A percentile compares a stretch with the other conserved stretches of the same genome.
Conservation (phyloP, 805 yeast species). For the Kockiozyma suomiensis region DNA sequence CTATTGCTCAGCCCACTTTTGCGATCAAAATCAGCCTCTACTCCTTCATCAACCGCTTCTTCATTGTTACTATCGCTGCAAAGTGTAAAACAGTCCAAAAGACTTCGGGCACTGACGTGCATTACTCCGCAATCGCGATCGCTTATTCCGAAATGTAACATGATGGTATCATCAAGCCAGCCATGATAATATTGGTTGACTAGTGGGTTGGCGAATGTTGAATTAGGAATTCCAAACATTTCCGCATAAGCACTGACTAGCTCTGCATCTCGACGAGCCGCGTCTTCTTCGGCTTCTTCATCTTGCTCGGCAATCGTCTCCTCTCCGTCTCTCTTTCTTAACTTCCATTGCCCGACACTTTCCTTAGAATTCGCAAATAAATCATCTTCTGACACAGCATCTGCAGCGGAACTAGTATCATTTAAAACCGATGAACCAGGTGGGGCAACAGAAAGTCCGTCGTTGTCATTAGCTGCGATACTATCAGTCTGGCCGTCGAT, state of each 20-base stretch:
- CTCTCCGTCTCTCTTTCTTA: neutral
- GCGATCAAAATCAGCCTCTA: too few species aligned
- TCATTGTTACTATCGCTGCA: neutral
- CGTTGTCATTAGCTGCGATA: too few species aligned
- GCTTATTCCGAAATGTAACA: slow-evolving; percentile 24
- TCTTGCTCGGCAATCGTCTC: neutral
- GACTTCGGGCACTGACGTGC: slow-evolving; percentile 20
- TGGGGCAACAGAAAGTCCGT: too few species aligned
- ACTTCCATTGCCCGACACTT: neutral
- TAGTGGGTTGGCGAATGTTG: neutral
- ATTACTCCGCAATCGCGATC: slow-evolving; percentile 17
- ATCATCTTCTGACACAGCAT: too few species aligned
- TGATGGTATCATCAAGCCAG: slow-evolving; percentile 28
- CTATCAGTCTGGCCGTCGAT: neutral
- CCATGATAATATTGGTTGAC: slow-evolving; percentile 29
- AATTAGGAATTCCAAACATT: neutral
- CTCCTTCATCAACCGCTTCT: too few species aligned
- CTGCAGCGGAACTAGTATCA: too few species aligned
- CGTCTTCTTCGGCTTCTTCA: neutral
- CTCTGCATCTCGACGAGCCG: neutral
- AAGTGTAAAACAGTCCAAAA: slow-evolving; percentile 17
- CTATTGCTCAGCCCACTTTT: too few species aligned
- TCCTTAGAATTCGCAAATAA: too few species aligned
- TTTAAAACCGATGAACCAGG: too few species aligned
- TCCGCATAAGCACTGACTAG: neutral